Evolutionary conservation across 1,284 basidiomycete species (phyloP), one percentile per base, ranked within the genome.

Genomic region (Neotropicomus parvogracilis): DNA sequence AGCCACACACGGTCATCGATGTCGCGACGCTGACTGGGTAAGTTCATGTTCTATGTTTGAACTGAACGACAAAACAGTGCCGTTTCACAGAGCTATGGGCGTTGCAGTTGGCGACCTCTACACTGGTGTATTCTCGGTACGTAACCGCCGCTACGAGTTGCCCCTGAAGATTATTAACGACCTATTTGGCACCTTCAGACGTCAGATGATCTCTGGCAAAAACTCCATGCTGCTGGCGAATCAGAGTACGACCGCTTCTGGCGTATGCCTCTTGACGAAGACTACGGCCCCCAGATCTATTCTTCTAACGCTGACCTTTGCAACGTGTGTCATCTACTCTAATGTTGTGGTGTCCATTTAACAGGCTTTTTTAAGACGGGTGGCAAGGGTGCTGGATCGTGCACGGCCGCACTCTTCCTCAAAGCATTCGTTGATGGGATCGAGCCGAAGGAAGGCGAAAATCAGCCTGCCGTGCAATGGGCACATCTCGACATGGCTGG

Each of bases 401-500:
- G 80, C 66, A 93, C 91, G 1, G 92, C 91, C 3, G 91, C 92
- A 5, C 74, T 94, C 35, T 95, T 95, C 81, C 74, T 95, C 52
- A 90, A 91, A 67, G 73, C 80, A 1, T 89, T 89, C 56, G 85
- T 85, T 2, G 75, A 83, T n/a, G 86, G 91, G 12, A 82, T 88
- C 47, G 81, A 85, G 48, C 64, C 71, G 0, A 72, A 70, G 46
- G 69, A 72, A 45, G 75, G 74, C 8, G 66, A 75, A 44, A 71
- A 73, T 33, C 70, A 72, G 9, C 73, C 81, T 10, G 64, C 70
- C 10, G 63, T 85, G 55, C 75, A 78, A 48, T 91, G 88, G 86
- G 89, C 88, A 3, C 89, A 92, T 65, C 68, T 91, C 31, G 92
- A 94, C 62, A 93, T 93, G 52, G 91, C 88, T 12, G 90, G 91